These are phyloP conservation scores for Xerocomus nothofagi DNA, from an alignment of 1,284 basidiomycete species.

Conservation along the genomic window DNA sequence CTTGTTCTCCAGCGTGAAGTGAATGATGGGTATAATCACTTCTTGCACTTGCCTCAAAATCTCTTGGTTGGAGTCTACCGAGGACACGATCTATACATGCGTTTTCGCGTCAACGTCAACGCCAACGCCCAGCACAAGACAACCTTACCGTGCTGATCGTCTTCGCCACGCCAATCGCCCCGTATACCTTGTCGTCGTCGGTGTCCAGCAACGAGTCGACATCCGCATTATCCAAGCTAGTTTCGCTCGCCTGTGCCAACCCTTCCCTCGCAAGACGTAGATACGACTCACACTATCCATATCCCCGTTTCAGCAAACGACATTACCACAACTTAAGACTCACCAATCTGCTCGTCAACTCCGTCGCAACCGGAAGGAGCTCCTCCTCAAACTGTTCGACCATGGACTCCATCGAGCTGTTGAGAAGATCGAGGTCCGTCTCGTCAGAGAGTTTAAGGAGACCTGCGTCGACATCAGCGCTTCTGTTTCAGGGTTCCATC, in stretches of 20 bases:
- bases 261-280: slow-evolving; percentile 73
- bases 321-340: slow-evolving; percentile 21
- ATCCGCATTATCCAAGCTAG: slow-evolving; percentile 43
- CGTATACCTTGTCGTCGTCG: slow-evolving; percentile 81
- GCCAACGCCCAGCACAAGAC: not conserved
- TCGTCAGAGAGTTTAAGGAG: slow-evolving; percentile 86
- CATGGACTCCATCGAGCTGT: slow-evolving; percentile 80
- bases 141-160: slow-evolving; percentile 69
- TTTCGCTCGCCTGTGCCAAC: slow-evolving; percentile 50
- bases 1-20: slow-evolving; percentile 75
- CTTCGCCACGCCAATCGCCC: slow-evolving; percentile 83
- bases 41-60: slow-evolving; percentile 82
- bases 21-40: slow-evolving; percentile 77
- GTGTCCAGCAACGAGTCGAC: slow-evolving; percentile 56
- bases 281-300: slow-evolving; percentile 73
- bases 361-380: slow-evolving; percentile 82
- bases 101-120: not conserved
- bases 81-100: slow-evolving; percentile 56
- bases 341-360: slow-evolving; percentile 78
- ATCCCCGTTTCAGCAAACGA: slow-evolving; percentile 2
- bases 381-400: slow-evolving; percentile 85
- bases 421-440: slow-evolving; percentile 86
- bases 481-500: not conserved
- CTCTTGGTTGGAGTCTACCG: slow-evolving; percentile 74
- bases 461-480: slow-evolving; percentile 43